A percentile compares a stretch with the other conserved stretches of the same genome.
Conservation (phyloP, 2,329 filamentous ascomycete genomes). For the Clonostachys rhizophaga region DNA sequence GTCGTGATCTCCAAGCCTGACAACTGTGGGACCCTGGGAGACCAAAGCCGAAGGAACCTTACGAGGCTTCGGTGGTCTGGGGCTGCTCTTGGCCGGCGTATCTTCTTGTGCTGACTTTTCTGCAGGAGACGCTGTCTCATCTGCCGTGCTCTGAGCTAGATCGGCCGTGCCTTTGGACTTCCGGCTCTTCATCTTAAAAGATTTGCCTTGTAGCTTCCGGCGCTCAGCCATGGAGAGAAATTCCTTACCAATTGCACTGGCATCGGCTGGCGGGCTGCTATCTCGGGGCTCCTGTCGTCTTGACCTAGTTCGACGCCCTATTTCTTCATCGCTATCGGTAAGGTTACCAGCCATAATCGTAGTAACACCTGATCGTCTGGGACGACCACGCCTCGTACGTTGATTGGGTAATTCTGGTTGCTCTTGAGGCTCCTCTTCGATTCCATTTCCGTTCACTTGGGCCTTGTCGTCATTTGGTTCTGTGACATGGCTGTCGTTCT, state of each 20-base stretch:
- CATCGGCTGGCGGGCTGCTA: too few species aligned
- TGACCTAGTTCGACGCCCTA: too few species aligned
- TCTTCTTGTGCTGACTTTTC: background rate
- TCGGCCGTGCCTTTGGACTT: constrained; percentile 9
- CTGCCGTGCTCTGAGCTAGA: too few species aligned
- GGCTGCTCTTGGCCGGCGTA: background rate
- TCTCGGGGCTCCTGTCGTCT: too few species aligned
- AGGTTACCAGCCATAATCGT: constrained; percentile 10
- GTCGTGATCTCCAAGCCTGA: constrained; percentile 1
- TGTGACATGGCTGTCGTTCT: too few species aligned
- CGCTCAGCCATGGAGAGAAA: constrained; percentile 54
- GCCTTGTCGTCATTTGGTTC: too few species aligned
- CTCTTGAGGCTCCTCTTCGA: too few species aligned
- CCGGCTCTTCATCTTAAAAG: constrained; percentile 42
- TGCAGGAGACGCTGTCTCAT: background rate
- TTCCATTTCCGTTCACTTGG: too few species aligned
- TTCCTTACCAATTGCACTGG: constrained; percentile 5
- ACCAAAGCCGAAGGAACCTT: background rate
- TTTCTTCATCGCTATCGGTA: too few species aligned
- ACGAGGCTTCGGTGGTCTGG: too few species aligned
- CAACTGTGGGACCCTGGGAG: constrained; percentile 2
- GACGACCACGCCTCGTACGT: constrained; percentile 12
- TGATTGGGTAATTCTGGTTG: too few species aligned
- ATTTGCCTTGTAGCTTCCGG: constrained; percentile 48
- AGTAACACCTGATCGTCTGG: constrained; percentile 16